Evolutionary conservation across 1,139 yeast genomes (phyloP).

Genomic region (Hemisphaericaspora xylanilytica): DNA sequence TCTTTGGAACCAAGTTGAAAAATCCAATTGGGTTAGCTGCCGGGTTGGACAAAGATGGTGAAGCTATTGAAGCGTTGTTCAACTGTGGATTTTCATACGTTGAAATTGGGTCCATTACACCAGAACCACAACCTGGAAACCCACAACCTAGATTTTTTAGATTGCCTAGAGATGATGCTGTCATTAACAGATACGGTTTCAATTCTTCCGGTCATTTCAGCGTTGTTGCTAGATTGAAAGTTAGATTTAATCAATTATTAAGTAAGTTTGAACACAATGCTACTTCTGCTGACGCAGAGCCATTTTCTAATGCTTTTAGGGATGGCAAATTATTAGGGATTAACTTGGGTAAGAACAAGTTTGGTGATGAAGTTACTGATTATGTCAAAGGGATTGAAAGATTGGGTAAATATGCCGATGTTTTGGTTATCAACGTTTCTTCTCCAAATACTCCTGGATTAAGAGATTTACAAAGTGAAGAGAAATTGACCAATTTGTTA

Average conservation of each 20-base stretch:
- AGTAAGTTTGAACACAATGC: slow-evolving; percentile 15
- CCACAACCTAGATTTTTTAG: slow-evolving; percentile 89
- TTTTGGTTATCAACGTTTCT: slow-evolving; percentile 86
- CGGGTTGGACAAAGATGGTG: slow-evolving; percentile 92
- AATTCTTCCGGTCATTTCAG: slow-evolving; percentile 84
- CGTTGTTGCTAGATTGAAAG: slow-evolving; percentile 63
- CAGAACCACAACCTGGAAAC: slow-evolving; percentile 91
- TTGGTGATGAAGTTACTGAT: slow-evolving; percentile 85
- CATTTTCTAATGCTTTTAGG: slow-evolving; percentile 55
- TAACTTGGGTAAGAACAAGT: slow-evolving; percentile 88
- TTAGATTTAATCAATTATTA: slow-evolving; percentile 52
- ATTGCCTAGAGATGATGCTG: slow-evolving; percentile 80
- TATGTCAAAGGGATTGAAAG: slow-evolving; percentile 80
- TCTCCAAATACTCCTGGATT: slow-evolving; percentile 97
- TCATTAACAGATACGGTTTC: slow-evolving; percentile 91
- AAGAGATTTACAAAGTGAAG: slow-evolving; percentile 79
- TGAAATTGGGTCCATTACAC: slow-evolving; percentile 92
- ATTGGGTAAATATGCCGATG: slow-evolving; percentile 84
- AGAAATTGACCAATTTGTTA: slow-evolving; percentile 65
- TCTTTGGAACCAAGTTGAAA: slow-evolving; percentile 60
- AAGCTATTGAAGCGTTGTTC: slow-evolving; percentile 82
- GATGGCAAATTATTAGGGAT: slow-evolving; percentile 70
- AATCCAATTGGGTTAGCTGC: slow-evolving; percentile 95
- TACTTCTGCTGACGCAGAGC: slow-evolving; percentile 24
- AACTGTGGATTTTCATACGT: slow-evolving; percentile 83